Percentiles rank a stretch among this genome's conserved stretches.
phyloP scores from a whole-genome alignment of 768 basidiomycete genomes.

The Suillus clintonianus region DNA sequence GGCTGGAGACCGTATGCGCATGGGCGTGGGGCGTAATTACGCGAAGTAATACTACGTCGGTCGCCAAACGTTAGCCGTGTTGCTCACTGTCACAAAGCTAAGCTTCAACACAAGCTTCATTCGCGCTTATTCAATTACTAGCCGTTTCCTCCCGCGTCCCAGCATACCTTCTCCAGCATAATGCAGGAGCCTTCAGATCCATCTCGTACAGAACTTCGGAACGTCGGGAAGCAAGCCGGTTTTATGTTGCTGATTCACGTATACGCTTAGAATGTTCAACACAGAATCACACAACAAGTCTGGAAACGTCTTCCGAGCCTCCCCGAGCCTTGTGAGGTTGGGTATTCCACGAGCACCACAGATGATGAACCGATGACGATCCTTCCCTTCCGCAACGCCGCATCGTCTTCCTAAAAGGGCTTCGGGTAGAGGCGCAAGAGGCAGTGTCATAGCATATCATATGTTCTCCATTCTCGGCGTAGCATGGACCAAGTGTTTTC shows the following conservation, averaged over 20 bases:
- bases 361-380: background rate
- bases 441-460: conserved; percentile 33
- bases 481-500: conserved; percentile 30
- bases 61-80: background rate
- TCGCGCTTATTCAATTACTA: background rate
- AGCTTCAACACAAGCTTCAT: background rate
- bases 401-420: background rate
- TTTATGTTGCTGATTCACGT: no score
- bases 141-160: background rate
- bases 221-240: background rate
- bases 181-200: background rate
- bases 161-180: background rate
- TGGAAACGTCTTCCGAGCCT: background rate
- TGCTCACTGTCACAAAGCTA: background rate
- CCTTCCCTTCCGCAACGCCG: background rate
- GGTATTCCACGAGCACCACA: background rate
- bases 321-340: background rate
- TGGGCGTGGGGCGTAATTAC: background rate
- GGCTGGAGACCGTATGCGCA: background rate
- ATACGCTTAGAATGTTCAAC: background rate
- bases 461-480: conserved; percentile 43
- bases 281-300: background rate
- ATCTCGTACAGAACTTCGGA: background rate
- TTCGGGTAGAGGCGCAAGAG: conserved; percentile 7
- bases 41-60: background rate